Percentiles rank a stretch among this genome's conserved stretches.
Evolutionary conservation across 768 basidiomycete species (phyloP).

Genomic region (Hysterangium stoloniferum): DNA sequence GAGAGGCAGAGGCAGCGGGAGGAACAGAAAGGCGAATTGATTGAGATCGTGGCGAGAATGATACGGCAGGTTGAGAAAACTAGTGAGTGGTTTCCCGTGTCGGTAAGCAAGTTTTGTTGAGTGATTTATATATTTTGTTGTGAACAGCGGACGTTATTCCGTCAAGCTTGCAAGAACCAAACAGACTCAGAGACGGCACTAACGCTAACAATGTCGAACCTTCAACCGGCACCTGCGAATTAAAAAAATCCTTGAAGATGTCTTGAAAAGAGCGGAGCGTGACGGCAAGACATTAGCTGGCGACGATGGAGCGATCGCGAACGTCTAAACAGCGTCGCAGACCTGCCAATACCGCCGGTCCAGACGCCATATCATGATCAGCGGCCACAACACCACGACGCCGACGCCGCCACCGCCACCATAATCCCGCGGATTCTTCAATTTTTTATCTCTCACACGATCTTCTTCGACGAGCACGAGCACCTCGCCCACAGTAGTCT

Average conservation of each 20-base stretch:
- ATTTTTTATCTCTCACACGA: neutral
- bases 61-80: constrained; percentile 57
- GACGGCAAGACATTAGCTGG: constrained; percentile 70
- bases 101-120: too few species aligned
- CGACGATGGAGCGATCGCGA: constrained; percentile 42
- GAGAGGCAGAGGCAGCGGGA: constrained; percentile 63
- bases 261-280: constrained; percentile 51
- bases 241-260: constrained; percentile 97
- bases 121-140: constrained; percentile 8
- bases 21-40: constrained; percentile 74
- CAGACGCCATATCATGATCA: neutral
- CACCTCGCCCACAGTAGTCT: neutral
- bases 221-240: constrained; percentile 82
- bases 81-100: constrained; percentile 37
- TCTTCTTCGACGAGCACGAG: neutral
- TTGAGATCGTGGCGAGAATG: constrained; percentile 59
- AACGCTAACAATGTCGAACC: constrained; percentile 81
- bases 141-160: constrained; percentile 50
- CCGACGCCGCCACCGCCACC: constrained; percentile 4
- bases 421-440: constrained; percentile 5
- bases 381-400: neutral
- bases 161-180: constrained; percentile 61
- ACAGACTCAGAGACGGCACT: constrained; percentile 79
- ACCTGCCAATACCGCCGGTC: neutral
- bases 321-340: constrained; percentile 15